Percentiles rank a stretch among this genome's conserved stretches.
Evolutionary conservation across 352 stramenopile genomes (phyloP).

Genomic region (Porosira glacialis): DNA sequence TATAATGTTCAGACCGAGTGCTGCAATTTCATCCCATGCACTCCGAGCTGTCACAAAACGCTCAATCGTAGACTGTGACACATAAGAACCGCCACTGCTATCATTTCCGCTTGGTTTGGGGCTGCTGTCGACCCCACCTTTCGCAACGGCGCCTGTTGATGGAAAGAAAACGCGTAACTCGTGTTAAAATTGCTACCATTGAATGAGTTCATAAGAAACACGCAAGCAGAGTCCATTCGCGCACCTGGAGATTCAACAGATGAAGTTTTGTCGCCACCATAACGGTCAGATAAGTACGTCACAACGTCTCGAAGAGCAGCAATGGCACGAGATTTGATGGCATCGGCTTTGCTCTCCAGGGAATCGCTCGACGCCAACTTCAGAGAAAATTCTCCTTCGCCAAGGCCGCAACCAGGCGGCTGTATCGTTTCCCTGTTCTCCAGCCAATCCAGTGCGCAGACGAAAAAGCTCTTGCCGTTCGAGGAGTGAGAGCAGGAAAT

Average conservation of each 20-base stretch:
- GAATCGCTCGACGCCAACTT: conserved; percentile 1
- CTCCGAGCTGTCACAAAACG: conserved; percentile 35
- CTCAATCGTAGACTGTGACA: conserved; percentile 26
- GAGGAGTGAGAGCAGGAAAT: conserved; percentile 37
- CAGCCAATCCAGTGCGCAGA: conserved; percentile 75
- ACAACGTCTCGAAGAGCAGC: conserved; percentile 36
- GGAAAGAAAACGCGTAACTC: not conserved
- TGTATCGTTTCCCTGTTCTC: conserved; percentile 60
- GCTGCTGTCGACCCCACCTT: not conserved
- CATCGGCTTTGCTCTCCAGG: conserved; percentile 2
- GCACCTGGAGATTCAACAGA: no score
- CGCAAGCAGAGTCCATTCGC: no score
- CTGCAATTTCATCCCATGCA: conserved; percentile 38
- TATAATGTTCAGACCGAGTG: conserved; percentile 44
- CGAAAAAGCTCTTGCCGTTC: conserved; percentile 57
- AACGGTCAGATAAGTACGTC: conserved; percentile 30
- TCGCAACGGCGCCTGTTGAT: not conserved
- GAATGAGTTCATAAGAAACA: no score
- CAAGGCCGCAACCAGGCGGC: conserved; percentile 58
- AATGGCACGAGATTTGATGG: conserved; percentile 47
- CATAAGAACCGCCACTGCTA: conserved; percentile 1
- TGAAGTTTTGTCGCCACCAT: conserved; percentile 2
- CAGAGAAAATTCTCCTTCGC: conserved; percentile 16
- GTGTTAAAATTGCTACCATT: no score
- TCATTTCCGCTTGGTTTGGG: conserved; percentile 5